These are phyloP conservation scores for Psilocybe mexicana DNA, from an alignment of 1,284 basidiomycete species.

Conservation along the genomic window DNA sequence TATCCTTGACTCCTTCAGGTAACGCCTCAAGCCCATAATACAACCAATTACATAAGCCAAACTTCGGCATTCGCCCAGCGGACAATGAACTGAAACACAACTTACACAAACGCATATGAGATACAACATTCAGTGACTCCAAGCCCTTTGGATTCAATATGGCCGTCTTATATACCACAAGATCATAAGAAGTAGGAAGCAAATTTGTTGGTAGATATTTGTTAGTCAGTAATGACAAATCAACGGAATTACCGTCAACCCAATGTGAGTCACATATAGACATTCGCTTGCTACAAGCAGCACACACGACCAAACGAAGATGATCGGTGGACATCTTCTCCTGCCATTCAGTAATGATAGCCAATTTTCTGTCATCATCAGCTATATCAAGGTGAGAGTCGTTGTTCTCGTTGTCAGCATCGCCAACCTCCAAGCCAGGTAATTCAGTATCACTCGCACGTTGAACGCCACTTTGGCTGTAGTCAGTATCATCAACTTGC, in stretches of 20 bases:
- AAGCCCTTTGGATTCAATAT: constrained; percentile 3
- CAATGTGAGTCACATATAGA: neutral
- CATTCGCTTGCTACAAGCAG: neutral
- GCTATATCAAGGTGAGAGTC: neutral
- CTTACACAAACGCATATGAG: neutral
- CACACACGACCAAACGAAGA: neutral
- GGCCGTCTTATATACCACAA: neutral
- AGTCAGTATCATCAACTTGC: too few relatives aligned
- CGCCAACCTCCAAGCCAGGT: too few relatives aligned
- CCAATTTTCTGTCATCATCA: neutral
- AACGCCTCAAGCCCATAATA: constrained; percentile 2
- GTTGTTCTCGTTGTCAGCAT: too few relatives aligned
- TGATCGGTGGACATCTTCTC: neutral
- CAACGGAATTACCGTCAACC: neutral
- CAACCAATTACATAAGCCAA: neutral
- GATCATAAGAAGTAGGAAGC: neutral
- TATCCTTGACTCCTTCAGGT: neutral
- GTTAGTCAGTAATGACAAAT: neutral
- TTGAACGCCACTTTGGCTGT: too few relatives aligned
- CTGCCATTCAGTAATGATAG: constrained; percentile 1
- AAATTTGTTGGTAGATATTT: too few relatives aligned
- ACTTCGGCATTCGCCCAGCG: constrained; percentile 1
- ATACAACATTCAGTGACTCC: neutral
- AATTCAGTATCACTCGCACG: too few relatives aligned
- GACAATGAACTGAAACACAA: neutral